Evolutionary conservation across 2,329 filamentous ascomycete genomes (phyloP).

Genomic region (Colletotrichum spaethianum): DNA sequence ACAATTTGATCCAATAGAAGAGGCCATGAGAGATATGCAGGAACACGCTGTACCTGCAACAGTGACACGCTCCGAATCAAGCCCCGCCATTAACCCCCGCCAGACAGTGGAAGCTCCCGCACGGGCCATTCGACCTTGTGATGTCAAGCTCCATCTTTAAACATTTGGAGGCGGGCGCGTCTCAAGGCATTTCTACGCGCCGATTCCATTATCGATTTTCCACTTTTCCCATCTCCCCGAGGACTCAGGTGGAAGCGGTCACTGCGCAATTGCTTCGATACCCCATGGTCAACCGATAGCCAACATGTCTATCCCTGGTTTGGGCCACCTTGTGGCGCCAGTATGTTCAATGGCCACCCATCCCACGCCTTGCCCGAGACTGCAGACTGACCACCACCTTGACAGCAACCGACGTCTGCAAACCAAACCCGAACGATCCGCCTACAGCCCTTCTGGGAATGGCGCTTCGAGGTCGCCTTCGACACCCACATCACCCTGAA

Average conservation of each 20-base stretch:
- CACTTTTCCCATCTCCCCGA: not conserved
- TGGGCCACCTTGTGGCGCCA: conserved; percentile 76
- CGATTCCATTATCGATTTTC: not conserved
- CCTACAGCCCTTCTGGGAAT: conserved; percentile 79
- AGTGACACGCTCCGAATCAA: conserved; percentile 12
- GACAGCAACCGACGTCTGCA: conserved; percentile 50
- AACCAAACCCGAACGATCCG: conserved; percentile 61
- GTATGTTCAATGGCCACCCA: conserved; percentile 57
- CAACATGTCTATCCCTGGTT: conserved; percentile 80
- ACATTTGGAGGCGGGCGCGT: conserved; percentile 1
- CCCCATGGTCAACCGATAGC: conserved; percentile 30
- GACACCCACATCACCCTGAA: conserved; percentile 63
- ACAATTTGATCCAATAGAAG: not conserved
- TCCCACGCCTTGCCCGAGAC: not conserved
- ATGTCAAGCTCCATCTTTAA: conserved; percentile 29
- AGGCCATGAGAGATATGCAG: conserved; percentile 13
- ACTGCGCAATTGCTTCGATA: not conserved
- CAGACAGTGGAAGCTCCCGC: conserved; percentile 21
- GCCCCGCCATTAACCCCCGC: conserved; percentile 32
- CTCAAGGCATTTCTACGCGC: conserved; percentile 24
- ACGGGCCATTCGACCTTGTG: conserved; percentile 24
- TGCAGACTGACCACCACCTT: conserved; percentile 13
- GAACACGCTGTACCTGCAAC: conserved; percentile 7
- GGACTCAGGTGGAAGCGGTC: not conserved
- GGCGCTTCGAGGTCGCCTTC: conserved; percentile 81